These are phyloP conservation scores for Myxozyma melibiosi DNA, from an alignment of 805 yeast species.

Conservation along the genomic window DNA sequence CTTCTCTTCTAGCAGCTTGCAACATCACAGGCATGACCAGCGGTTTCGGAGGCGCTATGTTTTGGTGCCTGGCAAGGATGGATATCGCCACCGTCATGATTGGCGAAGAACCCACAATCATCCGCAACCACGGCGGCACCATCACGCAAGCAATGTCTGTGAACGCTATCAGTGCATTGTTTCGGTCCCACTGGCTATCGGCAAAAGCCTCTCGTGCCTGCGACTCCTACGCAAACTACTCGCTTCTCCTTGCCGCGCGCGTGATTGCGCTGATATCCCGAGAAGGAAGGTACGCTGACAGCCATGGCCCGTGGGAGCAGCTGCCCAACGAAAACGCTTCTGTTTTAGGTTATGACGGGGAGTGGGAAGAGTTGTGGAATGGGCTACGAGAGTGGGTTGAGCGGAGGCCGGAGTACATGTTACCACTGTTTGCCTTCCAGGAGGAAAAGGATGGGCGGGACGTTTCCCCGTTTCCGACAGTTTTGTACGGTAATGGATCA, in stretches of 20 bases:
- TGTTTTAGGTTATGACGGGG: slow-evolving; percentile 40
- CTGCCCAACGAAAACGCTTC: too few species aligned
- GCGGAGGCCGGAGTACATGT: slow-evolving; percentile 45
- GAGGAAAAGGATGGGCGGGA: slow-evolving; percentile 10
- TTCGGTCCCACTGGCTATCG: slow-evolving; percentile 4
- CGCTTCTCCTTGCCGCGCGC: slow-evolving; percentile 46
- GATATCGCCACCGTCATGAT: slow-evolving; percentile 47
- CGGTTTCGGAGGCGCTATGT: slow-evolving; percentile 45
- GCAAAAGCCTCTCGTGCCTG: slow-evolving; percentile 34
- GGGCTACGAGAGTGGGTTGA: slow-evolving; percentile 47
- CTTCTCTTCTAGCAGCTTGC: slow-evolving; percentile 45
- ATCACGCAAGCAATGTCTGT: slow-evolving; percentile 28
- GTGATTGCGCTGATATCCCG: slow-evolving; percentile 44
- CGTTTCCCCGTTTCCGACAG: slow-evolving; percentile 45
- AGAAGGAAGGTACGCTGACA: slow-evolving; percentile 31
- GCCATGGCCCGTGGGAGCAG: slow-evolving; percentile 12
- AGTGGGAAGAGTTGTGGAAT: slow-evolving; percentile 49
- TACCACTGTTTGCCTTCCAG: slow-evolving; percentile 42
- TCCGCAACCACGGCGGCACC: slow-evolving; percentile 38
- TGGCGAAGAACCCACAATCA: slow-evolving; percentile 46
- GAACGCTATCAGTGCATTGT: slow-evolving; percentile 41
- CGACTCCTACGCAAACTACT: slow-evolving; percentile 48
- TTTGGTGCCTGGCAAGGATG: slow-evolving; percentile 51
- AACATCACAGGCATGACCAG: slow-evolving; percentile 46
- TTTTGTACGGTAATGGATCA: slow-evolving; percentile 45